These are phyloP conservation scores for Mycena sp. DNA, from an alignment of 1,284 basidiomycete genomes.

Conservation along the genomic window DNA sequence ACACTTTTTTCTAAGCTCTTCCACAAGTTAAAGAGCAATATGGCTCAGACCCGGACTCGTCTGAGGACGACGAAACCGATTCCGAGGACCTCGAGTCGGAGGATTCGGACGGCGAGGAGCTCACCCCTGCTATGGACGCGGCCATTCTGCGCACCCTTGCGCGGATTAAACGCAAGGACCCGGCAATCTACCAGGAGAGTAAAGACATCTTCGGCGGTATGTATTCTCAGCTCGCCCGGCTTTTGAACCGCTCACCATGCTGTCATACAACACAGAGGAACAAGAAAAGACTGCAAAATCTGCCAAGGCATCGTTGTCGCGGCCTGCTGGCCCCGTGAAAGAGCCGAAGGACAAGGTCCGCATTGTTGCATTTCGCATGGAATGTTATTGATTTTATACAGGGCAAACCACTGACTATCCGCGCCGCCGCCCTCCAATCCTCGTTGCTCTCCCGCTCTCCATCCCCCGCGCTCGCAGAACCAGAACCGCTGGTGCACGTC, in stretches of 20 bases:
- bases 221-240: constrained; percentile 36
- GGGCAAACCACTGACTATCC: constrained; percentile 71
- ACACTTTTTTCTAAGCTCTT: constrained; percentile 6
- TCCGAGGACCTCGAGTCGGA: constrained; percentile 86
- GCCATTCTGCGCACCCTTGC: constrained; percentile 91
- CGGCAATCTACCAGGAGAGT: constrained; percentile 79
- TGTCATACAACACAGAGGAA: constrained; percentile 62
- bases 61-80: constrained; percentile 64
- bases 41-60: constrained; percentile 72
- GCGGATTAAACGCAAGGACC: constrained; percentile 87
- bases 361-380: not conserved
- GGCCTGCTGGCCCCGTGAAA: constrained; percentile 33
- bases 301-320: constrained; percentile 35
- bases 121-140: constrained; percentile 94
- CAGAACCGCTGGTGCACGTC: constrained; percentile 74
- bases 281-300: constrained; percentile 53
- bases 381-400: constrained; percentile 31
- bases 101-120: constrained; percentile 95
- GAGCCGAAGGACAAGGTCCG: constrained; percentile 63
- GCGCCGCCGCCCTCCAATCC: constrained; percentile 66
- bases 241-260: too few relatives aligned
- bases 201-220: constrained; percentile 82
- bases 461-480: too few relatives aligned
- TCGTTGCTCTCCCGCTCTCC: constrained; percentile 65
- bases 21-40: constrained; percentile 92